phyloP scores from a whole-genome alignment of 2,329 filamentous ascomycete species.

The Teratosphaeriaceae sp. region DNA sequence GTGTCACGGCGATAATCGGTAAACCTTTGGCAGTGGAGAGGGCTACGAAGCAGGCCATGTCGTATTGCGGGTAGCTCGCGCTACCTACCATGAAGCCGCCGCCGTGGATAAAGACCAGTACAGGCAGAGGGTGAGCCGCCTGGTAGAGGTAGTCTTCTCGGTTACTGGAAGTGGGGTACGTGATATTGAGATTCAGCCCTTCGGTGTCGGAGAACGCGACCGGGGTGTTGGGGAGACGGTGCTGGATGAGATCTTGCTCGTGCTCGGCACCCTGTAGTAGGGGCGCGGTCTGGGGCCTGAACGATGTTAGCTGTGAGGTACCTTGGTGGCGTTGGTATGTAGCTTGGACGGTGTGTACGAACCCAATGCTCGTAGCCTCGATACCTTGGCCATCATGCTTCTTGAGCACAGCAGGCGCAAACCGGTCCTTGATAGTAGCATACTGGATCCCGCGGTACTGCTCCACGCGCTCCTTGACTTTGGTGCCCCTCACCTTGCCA shows the following conservation, averaged over 20 bases:
- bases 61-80: constrained; percentile 40
- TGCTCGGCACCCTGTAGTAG: constrained; percentile 35
- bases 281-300: background rate
- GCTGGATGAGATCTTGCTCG: constrained; percentile 46
- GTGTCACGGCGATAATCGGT: constrained; percentile 27
- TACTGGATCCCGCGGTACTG: constrained; percentile 36
- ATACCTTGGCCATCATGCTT: constrained; percentile 18
- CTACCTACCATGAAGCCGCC: constrained; percentile 46
- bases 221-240: constrained; percentile 32
- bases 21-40: constrained; percentile 39
- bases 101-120: constrained; percentile 49
- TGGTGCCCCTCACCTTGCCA: constrained; percentile 19
- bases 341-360: background rate
- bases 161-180: constrained; percentile 30
- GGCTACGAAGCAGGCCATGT: constrained; percentile 39
- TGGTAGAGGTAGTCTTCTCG: background rate
- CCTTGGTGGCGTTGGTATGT: too few relatives aligned
- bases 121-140: constrained; percentile 35
- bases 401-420: constrained; percentile 29
- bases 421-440: constrained; percentile 31
- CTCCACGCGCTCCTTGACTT: constrained; percentile 14
- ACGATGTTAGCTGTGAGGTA: too few relatives aligned
- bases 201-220: constrained; percentile 37
- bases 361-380: constrained; percentile 34
- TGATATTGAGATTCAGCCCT: constrained; percentile 48